These are phyloP conservation scores for Cryphonectria parasitica DNA, from an alignment of 2,329 filamentous ascomycete genomes.

Conservation along the genomic window DNA sequence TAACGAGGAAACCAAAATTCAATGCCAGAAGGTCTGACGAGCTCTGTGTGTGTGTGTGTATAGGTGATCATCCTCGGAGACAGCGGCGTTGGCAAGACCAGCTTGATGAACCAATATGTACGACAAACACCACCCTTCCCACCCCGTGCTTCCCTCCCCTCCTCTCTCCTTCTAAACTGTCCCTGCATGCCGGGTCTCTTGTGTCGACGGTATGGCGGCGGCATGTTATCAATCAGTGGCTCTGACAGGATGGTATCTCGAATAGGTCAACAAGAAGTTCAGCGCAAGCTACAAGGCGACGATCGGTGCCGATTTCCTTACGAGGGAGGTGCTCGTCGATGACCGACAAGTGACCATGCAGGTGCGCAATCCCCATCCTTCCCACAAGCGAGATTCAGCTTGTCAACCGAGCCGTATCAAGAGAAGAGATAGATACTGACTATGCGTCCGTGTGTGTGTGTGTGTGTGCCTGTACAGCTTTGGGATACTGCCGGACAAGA, in stretches of 20 bases:
- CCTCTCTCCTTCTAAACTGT: slow-evolving; percentile 4
- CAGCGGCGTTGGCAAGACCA: slow-evolving; percentile 98
- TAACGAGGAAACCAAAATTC: background rate
- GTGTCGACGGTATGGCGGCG: background rate
- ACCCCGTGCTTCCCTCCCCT: slow-evolving; percentile 16
- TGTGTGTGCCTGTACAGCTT: slow-evolving; percentile 60
- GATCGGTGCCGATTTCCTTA: slow-evolving; percentile 97
- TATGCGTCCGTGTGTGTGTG: background rate
- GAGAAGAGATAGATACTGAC: slow-evolving; percentile 8
- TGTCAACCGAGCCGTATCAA: background rate
- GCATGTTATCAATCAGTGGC: background rate
- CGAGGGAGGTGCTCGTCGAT: slow-evolving; percentile 96
- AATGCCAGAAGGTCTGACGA: slow-evolving; percentile 27
- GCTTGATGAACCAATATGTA: slow-evolving; percentile 99
- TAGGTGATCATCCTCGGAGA: slow-evolving; percentile 99
- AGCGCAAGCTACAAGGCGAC: slow-evolving; percentile 99
- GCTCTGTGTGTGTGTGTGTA: slow-evolving; percentile 10
- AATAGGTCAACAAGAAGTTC: slow-evolving; percentile 99
- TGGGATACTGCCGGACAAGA: slow-evolving; percentile 97
- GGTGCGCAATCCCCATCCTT: slow-evolving; percentile 29
- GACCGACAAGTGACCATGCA: slow-evolving; percentile 99
- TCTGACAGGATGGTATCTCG: slow-evolving; percentile 19
- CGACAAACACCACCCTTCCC: slow-evolving; percentile 41
- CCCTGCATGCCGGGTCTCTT: background rate
- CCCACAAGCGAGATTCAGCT: background rate